These are phyloP conservation scores for Penicillium sp. DNA, from an alignment of 2,329 filamentous ascomycete genomes.

Conservation along the genomic window DNA sequence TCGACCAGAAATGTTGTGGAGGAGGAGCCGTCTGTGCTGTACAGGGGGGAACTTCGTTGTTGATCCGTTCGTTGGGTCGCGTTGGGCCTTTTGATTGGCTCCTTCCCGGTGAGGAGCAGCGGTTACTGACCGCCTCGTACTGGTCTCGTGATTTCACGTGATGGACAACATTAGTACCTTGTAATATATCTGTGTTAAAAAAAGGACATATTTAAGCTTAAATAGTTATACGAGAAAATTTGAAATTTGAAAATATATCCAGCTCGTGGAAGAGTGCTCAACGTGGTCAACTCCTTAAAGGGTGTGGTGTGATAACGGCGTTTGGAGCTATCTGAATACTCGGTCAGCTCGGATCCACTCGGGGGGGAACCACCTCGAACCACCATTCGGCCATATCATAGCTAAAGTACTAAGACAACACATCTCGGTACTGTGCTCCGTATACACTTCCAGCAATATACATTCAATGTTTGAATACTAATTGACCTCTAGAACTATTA, in stretches of 20 bases:
- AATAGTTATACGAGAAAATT: neutral
- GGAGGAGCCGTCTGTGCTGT: slow-evolving; percentile 46
- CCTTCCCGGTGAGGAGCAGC: slow-evolving; percentile 7
- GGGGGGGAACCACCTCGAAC: slow-evolving; percentile 4
- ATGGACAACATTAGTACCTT: neutral
- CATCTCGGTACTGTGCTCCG: neutral
- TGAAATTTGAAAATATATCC: too few relatives aligned
- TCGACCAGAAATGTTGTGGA: slow-evolving; percentile 51
- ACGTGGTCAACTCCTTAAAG: too few relatives aligned
- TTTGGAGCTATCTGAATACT: slow-evolving; percentile 4
- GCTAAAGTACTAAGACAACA: neutral
- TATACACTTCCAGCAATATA: neutral
- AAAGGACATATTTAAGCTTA: neutral
- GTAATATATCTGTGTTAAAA: neutral
- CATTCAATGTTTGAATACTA: neutral
- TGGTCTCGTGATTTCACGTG: slow-evolving; percentile 15
- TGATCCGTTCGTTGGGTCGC: slow-evolving; percentile 42
- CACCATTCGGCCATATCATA: slow-evolving; percentile 7
- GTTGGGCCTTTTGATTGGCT: slow-evolving; percentile 34
- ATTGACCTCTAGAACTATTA: neutral
- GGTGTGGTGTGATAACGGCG: neutral
- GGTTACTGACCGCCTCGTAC: slow-evolving; percentile 26
- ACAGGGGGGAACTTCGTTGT: slow-evolving; percentile 33
- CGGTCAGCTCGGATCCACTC: slow-evolving; percentile 10
- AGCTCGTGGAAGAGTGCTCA: neutral